Percentiles rank a stretch among this genome's conserved stretches.
Evolutionary conservation across 768 basidiomycete genomes (phyloP).

Genomic region (Solioccasus polychromus): DNA sequence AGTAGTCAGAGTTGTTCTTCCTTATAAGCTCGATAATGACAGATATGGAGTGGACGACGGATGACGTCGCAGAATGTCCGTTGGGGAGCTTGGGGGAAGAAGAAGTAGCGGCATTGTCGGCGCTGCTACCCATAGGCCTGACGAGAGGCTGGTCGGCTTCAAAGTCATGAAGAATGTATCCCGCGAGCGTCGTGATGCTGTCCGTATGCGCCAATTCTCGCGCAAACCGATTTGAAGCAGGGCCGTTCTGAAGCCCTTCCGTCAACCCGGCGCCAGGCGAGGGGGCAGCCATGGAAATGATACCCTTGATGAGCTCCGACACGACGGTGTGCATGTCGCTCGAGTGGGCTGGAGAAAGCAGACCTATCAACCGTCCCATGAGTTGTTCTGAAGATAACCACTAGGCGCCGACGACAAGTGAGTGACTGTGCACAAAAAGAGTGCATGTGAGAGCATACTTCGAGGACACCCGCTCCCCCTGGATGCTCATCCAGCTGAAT

Average conservation of each 20-base stretch:
- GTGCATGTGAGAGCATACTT: constrained; percentile 57
- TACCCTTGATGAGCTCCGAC: constrained; percentile 88
- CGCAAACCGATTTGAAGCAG: constrained; percentile 83
- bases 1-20: constrained; percentile 98
- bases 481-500: constrained; percentile 87
- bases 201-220: constrained; percentile 78
- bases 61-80: constrained; percentile 63
- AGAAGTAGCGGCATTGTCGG: constrained; percentile 9
- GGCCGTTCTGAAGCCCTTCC: constrained; percentile 64
- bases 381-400: constrained; percentile 87
- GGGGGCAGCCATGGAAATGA: constrained; percentile 91
- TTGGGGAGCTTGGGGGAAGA: constrained; percentile 27
- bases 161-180: constrained; percentile 76
- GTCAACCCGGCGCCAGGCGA: constrained; percentile 75
- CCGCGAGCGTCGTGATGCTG: constrained; percentile 66
- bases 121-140: constrained; percentile 12
- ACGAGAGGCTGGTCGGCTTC: constrained; percentile 19
- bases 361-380: constrained; percentile 74
- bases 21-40: constrained; percentile 92
- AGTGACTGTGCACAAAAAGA: constrained; percentile 29
- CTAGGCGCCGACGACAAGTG: constrained; percentile 41
- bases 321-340: constrained; percentile 81
- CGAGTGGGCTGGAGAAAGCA: constrained; percentile 76
- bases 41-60: constrained; percentile 81
- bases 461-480: constrained; percentile 77